Percentiles rank a stretch among this genome's conserved stretches.
phyloP scores from a whole-genome alignment of 2,329 filamentous ascomycete species.

The Purpureocillium lavendulum region DNA sequence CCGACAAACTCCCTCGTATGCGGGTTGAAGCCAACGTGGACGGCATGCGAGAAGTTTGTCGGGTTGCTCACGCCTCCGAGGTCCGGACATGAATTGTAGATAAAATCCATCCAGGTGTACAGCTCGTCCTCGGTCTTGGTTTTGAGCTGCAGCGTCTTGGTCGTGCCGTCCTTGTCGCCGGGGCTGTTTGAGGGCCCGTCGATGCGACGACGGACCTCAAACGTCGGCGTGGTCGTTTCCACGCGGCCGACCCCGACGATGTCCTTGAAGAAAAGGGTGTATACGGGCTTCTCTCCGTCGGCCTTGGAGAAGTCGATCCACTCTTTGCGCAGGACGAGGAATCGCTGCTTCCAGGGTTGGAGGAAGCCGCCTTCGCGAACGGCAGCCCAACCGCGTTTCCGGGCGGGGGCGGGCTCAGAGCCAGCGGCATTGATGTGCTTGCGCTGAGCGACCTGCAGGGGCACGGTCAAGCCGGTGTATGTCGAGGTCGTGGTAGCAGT shows the following conservation, averaged over 20 bases:
- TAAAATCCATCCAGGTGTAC: constrained; percentile 98
- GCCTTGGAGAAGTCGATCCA: constrained; percentile 92
- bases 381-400: constrained; percentile 75
- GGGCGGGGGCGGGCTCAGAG: constrained; percentile 60
- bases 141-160: constrained; percentile 80
- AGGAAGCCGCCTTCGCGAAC: constrained; percentile 89
- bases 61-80: constrained; percentile 98
- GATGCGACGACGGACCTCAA: constrained; percentile 78
- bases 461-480: constrained; percentile 65
- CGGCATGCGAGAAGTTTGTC: constrained; percentile 94
- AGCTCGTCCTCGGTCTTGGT: constrained; percentile 94
- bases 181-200: constrained; percentile 63
- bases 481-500: constrained; percentile 57
- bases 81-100: constrained; percentile 91
- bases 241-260: constrained; percentile 86
- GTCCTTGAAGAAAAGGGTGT: constrained; percentile 76
- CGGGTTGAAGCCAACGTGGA: constrained; percentile 95
- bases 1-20: constrained; percentile 93
- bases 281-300: constrained; percentile 79
- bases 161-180: constrained; percentile 70
- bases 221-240: constrained; percentile 83
- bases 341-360: constrained; percentile 82
- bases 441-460: constrained; percentile 59
- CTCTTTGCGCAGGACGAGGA: constrained; percentile 84
- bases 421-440: constrained; percentile 54